Evolutionary conservation across 495 filamentous ascomycete species (phyloP).

Genomic region (Aspergillus affinis): DNA sequence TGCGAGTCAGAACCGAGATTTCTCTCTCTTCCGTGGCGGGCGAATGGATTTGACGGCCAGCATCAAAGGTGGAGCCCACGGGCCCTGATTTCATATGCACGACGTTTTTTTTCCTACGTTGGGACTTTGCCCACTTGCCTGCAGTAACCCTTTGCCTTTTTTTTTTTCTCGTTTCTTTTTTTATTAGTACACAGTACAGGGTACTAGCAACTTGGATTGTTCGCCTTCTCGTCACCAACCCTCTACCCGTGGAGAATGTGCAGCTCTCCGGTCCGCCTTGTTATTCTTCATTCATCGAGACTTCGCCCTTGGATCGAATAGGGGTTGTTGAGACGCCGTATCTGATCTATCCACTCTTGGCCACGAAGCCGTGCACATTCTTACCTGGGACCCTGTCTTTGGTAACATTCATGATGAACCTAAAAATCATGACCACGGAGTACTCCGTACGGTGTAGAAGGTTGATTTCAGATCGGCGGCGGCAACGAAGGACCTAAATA

Average conservation of each 20-base stretch:
- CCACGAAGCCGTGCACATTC: neutral
- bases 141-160: slow-evolving; percentile 1
- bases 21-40: slow-evolving; percentile 11
- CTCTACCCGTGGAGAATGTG: neutral
- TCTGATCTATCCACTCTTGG: slow-evolving; percentile 1
- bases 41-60: slow-evolving; percentile 17
- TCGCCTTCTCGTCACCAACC: neutral
- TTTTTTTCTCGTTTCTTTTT: slow-evolving; percentile 8
- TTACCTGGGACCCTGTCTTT: neutral
- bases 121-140: slow-evolving; percentile 2
- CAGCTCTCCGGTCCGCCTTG: neutral
- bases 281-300: neutral
- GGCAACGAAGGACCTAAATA: neutral
- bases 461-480: neutral
- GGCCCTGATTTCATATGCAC: slow-evolving; percentile 20
- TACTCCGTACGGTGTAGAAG: too few relatives aligned
- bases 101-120: slow-evolving; percentile 15
- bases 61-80: slow-evolving; percentile 16
- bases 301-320: slow-evolving; percentile 14
- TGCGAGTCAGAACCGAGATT: slow-evolving; percentile 24
- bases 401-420: neutral
- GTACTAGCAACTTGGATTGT: too few relatives aligned
- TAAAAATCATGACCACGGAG: neutral
- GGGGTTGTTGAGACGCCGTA: slow-evolving; percentile 12
- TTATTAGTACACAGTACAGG: too few relatives aligned